phyloP scores from a whole-genome alignment of 805 yeast species.

The Crinitomyces ghanaensis region DNA sequence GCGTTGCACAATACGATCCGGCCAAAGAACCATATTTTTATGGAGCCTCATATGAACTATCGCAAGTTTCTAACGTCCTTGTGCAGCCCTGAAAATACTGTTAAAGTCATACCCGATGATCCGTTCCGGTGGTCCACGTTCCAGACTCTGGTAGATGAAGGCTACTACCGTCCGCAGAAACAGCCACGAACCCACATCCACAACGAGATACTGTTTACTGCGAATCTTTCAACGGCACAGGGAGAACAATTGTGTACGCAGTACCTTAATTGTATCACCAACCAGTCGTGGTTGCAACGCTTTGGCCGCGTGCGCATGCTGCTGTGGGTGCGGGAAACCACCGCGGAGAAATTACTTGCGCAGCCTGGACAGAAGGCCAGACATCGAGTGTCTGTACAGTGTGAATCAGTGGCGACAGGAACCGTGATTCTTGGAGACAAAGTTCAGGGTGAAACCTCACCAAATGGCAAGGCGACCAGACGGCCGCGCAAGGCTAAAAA shows the following conservation, averaged over 20 bases:
- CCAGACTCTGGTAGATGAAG: slow-evolving; percentile 33
- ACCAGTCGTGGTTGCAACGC: slow-evolving; percentile 62
- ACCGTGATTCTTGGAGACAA: slow-evolving; percentile 39
- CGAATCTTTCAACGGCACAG: slow-evolving; percentile 42
- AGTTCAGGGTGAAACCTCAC: slow-evolving; percentile 8
- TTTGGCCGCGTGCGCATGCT: slow-evolving; percentile 69
- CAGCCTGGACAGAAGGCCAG: slow-evolving; percentile 41
- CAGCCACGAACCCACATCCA: slow-evolving; percentile 33
- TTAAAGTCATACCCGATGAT: slow-evolving; percentile 27
- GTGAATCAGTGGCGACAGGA: slow-evolving; percentile 52
- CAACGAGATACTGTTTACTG: slow-evolving; percentile 45
- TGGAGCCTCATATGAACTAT: slow-evolving; percentile 40
- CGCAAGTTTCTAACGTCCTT: slow-evolving; percentile 12
- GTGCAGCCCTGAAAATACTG: slow-evolving; percentile 4
- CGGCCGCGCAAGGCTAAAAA: neutral
- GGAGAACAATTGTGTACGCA: slow-evolving; percentile 67
- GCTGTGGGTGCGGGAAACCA: slow-evolving; percentile 49
- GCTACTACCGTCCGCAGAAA: slow-evolving; percentile 31
- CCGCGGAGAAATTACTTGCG: slow-evolving; percentile 54
- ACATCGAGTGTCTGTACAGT: slow-evolving; percentile 50
- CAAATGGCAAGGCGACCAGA: slow-evolving; percentile 4
- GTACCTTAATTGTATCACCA: slow-evolving; percentile 56
- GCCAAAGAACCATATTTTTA: slow-evolving; percentile 53
- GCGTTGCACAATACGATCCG: slow-evolving; percentile 46
- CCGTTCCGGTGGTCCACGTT: slow-evolving; percentile 65